Base-by-base conservation (phyloP, 2,329 filamentous ascomycete genomes). In the Penicillium palitans region DNA sequence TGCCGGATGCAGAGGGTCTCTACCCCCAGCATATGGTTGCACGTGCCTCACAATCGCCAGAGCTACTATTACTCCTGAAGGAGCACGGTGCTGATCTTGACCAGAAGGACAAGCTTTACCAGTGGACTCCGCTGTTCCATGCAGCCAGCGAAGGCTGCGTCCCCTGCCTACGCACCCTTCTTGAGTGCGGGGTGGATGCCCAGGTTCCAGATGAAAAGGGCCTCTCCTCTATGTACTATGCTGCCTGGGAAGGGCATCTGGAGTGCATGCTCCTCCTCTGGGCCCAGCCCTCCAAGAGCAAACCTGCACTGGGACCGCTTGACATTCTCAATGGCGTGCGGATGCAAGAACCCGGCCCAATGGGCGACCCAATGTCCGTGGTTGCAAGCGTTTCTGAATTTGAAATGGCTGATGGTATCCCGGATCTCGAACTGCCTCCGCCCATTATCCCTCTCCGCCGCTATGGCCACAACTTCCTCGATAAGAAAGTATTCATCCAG, bases 11-110 rank as follows among this genome's bases (percentile, higher is more conserved):
- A 2, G 95, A 99, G 79, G 95, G 95, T 1, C 81, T 99, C 12
- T 99, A 91, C 71, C 95, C 95, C n/a, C 95, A 98, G 72, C 95
- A 99, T 76, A 84, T 98, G 35, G 93, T 98, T 21, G 93, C 95
- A 25, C 85, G 95, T 55, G 95, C 93, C 31, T 91, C 91, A 3
- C 88, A 93, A 70, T 90, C 87, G 0, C 90, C 92, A 1, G 83
- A 90, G 55, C 83, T 97, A 29, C 81, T 98, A 12, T 79, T 93
- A 15, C 81, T 97, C 40, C 81, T 99, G 13, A 89, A 92, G 72
- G 83, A 89, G 51, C 93, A 95, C 69, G 93, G 93, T 1, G 93
- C 92, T 24, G 88, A 99, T 72, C 82, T 99, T 44, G 87, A 99
- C 69, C 93, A 98, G 73, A 83, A 91, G 33, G 95, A 99, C 75